phyloP scores from a whole-genome alignment of 169 alveolate genomes.

The Cryptosporidium canis region DNA sequence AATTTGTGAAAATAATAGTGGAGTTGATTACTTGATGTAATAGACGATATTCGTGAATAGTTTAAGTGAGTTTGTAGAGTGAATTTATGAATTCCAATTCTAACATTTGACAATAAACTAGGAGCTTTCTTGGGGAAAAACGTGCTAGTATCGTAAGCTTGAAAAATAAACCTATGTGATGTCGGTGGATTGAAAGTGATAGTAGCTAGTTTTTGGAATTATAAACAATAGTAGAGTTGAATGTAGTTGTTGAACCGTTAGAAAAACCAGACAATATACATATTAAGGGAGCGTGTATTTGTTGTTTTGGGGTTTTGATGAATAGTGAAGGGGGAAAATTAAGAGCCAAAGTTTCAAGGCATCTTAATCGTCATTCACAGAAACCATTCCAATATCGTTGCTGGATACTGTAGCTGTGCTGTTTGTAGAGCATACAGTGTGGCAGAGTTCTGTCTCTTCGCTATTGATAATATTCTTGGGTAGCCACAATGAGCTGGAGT shows the following conservation, averaged over 20 bases:
- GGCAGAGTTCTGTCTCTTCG: neutral
- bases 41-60: no score
- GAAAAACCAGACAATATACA: neutral
- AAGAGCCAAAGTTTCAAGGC: no score
- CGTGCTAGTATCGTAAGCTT: neutral
- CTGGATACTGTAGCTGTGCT: constrained; percentile 45
- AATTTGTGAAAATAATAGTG: no score
- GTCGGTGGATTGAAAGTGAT: neutral
- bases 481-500: constrained; percentile 32
- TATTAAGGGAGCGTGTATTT: neutral
- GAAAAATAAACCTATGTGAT: neutral
- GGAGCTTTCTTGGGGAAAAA: no score
- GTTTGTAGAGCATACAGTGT: constrained; percentile 23
- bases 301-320: neutral
- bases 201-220: neutral
- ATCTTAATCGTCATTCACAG: neutral
- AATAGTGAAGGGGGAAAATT: neutral
- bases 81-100: no score
- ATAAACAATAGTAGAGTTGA: neutral
- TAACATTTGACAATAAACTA: no score
- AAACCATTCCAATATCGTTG: constrained; percentile 7
- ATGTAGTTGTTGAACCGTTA: neutral
- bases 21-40: no score
- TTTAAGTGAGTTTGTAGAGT: no score
- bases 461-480: neutral